Conservation (phyloP, 768 basidiomycete genomes). For the Auriscalpium vulgare region DNA sequence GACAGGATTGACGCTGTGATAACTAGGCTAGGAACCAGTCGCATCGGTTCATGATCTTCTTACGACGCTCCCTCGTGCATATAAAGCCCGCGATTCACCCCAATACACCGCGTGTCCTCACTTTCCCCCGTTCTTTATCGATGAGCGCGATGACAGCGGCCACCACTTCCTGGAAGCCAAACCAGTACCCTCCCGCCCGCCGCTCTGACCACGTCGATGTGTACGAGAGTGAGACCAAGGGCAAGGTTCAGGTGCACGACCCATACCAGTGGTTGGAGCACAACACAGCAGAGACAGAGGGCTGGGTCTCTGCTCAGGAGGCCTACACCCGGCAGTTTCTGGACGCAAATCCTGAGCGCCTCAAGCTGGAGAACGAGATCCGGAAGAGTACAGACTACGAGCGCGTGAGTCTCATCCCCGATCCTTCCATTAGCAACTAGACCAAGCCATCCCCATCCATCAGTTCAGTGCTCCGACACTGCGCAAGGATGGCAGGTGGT, state of each 20-base stretch:
- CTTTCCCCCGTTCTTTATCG: not conserved
- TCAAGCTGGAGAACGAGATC: slow-evolving; percentile 52
- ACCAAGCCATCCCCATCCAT: not conserved
- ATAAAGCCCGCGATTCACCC: not conserved
- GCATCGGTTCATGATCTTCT: not conserved
- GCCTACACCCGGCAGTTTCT: slow-evolving; percentile 50
- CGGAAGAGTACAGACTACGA: slow-evolving; percentile 43
- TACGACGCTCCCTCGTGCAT: not conserved
- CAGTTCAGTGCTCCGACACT: slow-evolving; percentile 60
- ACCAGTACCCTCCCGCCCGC: slow-evolving; percentile 55
- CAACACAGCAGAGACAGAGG: slow-evolving; percentile 51
- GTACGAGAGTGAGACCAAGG: slow-evolving; percentile 59
- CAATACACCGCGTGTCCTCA: not conserved
- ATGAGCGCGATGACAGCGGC: slow-evolving; percentile 15
- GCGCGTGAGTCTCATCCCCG: not conserved
- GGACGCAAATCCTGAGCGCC: slow-evolving; percentile 52
- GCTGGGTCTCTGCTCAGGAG: slow-evolving; percentile 58
- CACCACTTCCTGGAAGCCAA: slow-evolving; percentile 42
- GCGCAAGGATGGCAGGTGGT: slow-evolving; percentile 65
- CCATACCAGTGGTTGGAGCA: slow-evolving; percentile 74
- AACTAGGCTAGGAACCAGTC: not conserved
- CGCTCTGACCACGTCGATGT: slow-evolving; percentile 60
- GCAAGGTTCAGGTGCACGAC: slow-evolving; percentile 55
- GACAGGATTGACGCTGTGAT: not conserved
- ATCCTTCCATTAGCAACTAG: not conserved